phyloP scores from a whole-genome alignment of 768 basidiomycete genomes.

The Boletellus sp. region DNA sequence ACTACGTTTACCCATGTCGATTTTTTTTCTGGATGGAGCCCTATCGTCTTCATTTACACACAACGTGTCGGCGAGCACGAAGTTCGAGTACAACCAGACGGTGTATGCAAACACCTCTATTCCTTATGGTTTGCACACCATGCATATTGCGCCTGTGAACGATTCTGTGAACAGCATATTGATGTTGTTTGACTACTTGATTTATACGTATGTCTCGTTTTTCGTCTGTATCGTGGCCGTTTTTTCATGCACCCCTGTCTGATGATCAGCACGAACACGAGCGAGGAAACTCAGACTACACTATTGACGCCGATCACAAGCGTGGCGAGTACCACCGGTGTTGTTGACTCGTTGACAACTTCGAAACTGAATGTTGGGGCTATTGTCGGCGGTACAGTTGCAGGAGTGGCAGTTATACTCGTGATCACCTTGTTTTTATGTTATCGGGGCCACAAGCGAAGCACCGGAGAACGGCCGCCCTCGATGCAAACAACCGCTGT shows the following conservation, averaged over 20 bases:
- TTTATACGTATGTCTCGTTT: conserved; percentile 15
- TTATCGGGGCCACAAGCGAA: not conserved
- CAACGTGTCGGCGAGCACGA: not conserved
- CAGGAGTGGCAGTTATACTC: not conserved
- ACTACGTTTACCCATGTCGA: not conserved
- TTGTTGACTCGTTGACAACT: too few relatives aligned
- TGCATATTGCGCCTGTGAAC: conserved; percentile 2
- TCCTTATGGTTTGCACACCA: not conserved
- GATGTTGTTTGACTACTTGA: conserved; percentile 17
- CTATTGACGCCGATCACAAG: too few relatives aligned
- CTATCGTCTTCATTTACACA: not conserved
- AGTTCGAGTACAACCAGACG: conserved; percentile 10
- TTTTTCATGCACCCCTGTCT: too few relatives aligned
- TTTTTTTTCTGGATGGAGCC: conserved; percentile 7
- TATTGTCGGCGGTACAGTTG: conserved; percentile 7
- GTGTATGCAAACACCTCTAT: conserved; percentile 11
- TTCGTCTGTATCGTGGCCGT: too few relatives aligned
- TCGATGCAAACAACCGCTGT: not conserved
- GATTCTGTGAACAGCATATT: not conserved
- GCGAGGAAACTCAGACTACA: not conserved
- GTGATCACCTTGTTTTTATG: not conserved
- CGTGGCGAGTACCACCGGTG: too few relatives aligned
- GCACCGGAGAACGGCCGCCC: not conserved
- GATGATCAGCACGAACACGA: conserved; percentile 1
- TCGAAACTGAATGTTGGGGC: not conserved